phyloP scores from a whole-genome alignment of 1,139 yeast species.

The Saccharomyces hybrid region DNA sequence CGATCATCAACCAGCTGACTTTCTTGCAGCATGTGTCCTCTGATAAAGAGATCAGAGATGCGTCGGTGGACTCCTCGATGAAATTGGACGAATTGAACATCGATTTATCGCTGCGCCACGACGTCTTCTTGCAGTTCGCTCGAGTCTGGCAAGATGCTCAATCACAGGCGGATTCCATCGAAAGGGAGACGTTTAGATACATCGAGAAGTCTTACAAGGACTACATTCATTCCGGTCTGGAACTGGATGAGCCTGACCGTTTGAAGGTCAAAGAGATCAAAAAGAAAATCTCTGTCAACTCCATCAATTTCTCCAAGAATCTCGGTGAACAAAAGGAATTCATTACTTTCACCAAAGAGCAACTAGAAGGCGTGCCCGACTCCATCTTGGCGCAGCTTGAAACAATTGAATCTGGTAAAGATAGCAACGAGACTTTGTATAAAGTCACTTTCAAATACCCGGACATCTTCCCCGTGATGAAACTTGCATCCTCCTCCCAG shows the following conservation, averaged over 20 bases:
- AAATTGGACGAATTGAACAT: constrained; percentile 48
- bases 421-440: constrained; percentile 36
- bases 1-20: constrained; percentile 43
- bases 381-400: constrained; percentile 54
- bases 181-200: constrained; percentile 50
- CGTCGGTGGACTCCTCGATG: constrained; percentile 58
- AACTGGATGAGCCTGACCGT: constrained; percentile 47
- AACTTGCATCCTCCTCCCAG: constrained; percentile 53
- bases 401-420: constrained; percentile 34
- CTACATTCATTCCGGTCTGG: constrained; percentile 62
- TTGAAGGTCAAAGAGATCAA: constrained; percentile 50
- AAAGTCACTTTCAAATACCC: constrained; percentile 79
- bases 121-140: constrained; percentile 54
- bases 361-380: constrained; percentile 67
- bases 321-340: constrained; percentile 64
- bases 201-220: constrained; percentile 49
- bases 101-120: constrained; percentile 60
- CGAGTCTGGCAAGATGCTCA: constrained; percentile 37
- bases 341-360: constrained; percentile 51
- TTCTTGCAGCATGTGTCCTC: constrained; percentile 67
- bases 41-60: constrained; percentile 56
- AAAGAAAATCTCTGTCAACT: constrained; percentile 50
- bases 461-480: constrained; percentile 67
- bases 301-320: constrained; percentile 54
- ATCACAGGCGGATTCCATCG: constrained; percentile 34